phyloP scores from a whole-genome alignment of 1,139 yeast genomes.

The Diutina catenulata region DNA sequence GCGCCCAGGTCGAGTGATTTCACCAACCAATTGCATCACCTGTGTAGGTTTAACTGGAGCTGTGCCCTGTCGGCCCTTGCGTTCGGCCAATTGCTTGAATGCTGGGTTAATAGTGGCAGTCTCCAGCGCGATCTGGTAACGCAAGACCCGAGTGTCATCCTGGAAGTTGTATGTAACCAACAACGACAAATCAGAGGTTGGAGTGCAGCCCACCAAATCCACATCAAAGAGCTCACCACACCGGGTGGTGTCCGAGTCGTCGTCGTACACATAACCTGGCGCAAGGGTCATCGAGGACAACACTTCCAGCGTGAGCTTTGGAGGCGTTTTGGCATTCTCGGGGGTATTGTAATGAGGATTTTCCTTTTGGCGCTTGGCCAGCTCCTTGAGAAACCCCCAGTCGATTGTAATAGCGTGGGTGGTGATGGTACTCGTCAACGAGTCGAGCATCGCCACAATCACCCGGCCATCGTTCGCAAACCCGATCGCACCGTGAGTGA shows the following conservation, averaged over 20 bases:
- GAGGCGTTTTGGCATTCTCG: constrained; percentile 22
- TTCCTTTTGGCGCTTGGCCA: constrained; percentile 35
- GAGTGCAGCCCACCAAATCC: background rate
- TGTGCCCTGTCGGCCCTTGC: background rate
- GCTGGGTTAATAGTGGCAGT: background rate
- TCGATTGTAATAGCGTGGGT: constrained; percentile 39
- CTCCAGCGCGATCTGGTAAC: constrained; percentile 1
- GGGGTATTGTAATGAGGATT: constrained; percentile 46
- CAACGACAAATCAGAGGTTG: background rate
- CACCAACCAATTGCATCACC: background rate
- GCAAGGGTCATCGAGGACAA: constrained; percentile 22
- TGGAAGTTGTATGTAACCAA: background rate
- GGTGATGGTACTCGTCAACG: constrained; percentile 25
- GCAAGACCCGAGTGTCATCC: background rate
- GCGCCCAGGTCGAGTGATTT: background rate
- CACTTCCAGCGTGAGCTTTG: constrained; percentile 15
- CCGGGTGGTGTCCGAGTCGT: background rate
- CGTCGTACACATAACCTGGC: constrained; percentile 8
- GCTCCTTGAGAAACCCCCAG: constrained; percentile 48
- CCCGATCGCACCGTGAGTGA: constrained; percentile 48
- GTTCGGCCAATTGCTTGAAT: background rate
- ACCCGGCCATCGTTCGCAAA: constrained; percentile 40
- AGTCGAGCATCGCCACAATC: constrained; percentile 36
- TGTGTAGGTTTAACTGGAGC: no score
- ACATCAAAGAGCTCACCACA: background rate